A percentile compares a stretch with the other conserved stretches of the same genome.
Conservation (phyloP, 2,329 filamentous ascomycete species). For the Aureobasidium zeae region DNA sequence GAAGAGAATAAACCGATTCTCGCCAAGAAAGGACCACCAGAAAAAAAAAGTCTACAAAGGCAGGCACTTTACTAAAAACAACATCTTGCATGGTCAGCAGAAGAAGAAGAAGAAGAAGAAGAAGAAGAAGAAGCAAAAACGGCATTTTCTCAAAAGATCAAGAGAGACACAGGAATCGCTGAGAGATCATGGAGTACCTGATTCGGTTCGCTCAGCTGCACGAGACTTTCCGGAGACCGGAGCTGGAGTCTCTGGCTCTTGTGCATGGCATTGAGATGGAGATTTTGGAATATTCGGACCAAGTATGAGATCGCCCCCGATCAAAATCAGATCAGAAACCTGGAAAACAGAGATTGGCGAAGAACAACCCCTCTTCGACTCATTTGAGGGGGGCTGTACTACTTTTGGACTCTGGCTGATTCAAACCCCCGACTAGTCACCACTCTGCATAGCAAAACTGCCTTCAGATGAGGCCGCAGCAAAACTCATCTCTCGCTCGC, state of each 20-base stretch:
- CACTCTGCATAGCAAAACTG: conserved; percentile 71
- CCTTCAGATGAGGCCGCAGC: conserved; percentile 56
- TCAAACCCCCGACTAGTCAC: conserved; percentile 52
- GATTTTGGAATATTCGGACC: conserved; percentile 63
- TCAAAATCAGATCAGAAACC: not conserved
- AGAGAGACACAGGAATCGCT: too few species aligned
- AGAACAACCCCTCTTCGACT: too few species aligned
- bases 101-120: too few species aligned
- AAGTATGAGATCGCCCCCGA: conserved; percentile 42
- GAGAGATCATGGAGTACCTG: conserved; percentile 57
- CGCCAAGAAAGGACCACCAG: too few species aligned
- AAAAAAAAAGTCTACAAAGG: too few species aligned
- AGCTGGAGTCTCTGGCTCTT: conserved; percentile 70
- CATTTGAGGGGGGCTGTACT: too few species aligned
- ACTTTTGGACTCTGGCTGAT: not conserved
- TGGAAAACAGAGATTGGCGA: too few species aligned
- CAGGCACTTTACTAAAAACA: too few species aligned
- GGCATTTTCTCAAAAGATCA: too few species aligned
- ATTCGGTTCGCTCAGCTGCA: conserved; percentile 84
- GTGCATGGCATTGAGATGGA: conserved; percentile 58
- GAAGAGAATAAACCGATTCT: too few species aligned
- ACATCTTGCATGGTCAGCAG: too few species aligned
- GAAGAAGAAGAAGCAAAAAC: too few species aligned
- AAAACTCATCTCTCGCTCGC: conserved; percentile 62
- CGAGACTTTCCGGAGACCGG: conserved; percentile 79